Base-by-base conservation (phyloP, 2,329 filamentous ascomycete genomes). In the Podosphaera xanthii region DNA sequence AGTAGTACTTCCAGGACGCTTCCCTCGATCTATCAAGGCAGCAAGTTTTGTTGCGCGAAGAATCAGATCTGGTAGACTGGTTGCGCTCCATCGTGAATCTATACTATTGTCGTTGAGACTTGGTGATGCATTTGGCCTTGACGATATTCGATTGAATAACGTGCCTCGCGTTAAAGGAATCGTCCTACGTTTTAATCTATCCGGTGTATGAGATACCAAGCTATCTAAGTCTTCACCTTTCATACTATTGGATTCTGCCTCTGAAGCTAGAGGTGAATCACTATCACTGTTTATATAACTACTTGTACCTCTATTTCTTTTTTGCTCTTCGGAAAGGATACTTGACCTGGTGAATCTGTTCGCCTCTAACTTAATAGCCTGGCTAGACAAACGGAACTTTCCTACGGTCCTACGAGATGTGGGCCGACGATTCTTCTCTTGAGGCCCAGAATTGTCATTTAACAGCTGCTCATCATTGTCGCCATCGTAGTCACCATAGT, bases 1-100 rank as follows among this genome's bases (percentile, higher is more conserved):
- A 56, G 81, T 71, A 14, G 77, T 75, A 65, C 81, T 84, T 31
- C 74, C 79, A 35, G 81, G 81, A 64, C 81, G 73, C 63, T 74
- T 83, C 10, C 91, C 91, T 63, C 83, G 83, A 66, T 97, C 91
- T 60, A 98, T 82, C 71, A 94, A 89, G 0, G 87, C 81, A 14
- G 90, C 91, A 44, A 97, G 74, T 63, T 81, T 82, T 0, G 91
- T 97, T 9, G 92, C 92, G 65, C 92, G 81, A 66, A 82, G 79
- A 64, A 98, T 97, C 61, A 98, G 74, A 69, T 97, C 92, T 0
- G 90, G 86, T 61, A 98, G 74, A 71, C 90, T 96, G 1, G 92
- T 97, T 63, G 95, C 75, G 69, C 90, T 96, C 3, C 88, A 90
- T 67, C 92, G 81, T 0, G 84, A 80, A 70, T 96, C 88, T 14